phyloP scores from a whole-genome alignment of 2,329 filamentous ascomycete genomes.

The Beauveria scarabaeidicola region DNA sequence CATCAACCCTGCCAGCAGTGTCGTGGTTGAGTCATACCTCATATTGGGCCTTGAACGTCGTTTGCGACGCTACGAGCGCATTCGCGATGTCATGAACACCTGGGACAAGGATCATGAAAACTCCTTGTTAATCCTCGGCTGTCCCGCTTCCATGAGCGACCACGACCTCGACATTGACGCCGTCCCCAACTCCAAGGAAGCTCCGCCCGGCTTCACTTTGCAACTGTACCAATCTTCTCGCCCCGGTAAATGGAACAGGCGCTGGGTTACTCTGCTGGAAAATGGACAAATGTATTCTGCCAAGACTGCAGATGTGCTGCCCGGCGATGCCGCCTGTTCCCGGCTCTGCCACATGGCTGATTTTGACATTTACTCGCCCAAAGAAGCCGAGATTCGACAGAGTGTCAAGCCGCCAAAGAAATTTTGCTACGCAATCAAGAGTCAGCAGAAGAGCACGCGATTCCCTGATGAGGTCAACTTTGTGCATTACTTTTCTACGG shows the following conservation, averaged over 20 bases:
- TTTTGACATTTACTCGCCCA: conserved; percentile 83
- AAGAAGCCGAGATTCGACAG: conserved; percentile 56
- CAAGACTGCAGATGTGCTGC: conserved; percentile 57
- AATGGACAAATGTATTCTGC: conserved; percentile 65
- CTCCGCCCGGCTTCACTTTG: conserved; percentile 59
- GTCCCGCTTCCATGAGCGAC: conserved; percentile 45
- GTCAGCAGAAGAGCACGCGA: conserved; percentile 77
- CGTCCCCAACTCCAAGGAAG: conserved; percentile 48
- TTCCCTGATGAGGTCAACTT: conserved; percentile 79
- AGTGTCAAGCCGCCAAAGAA: conserved; percentile 77
- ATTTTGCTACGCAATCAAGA: conserved; percentile 81
- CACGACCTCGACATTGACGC: conserved; percentile 56
- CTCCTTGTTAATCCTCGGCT: conserved; percentile 57
- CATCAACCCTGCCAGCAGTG: conserved; percentile 55
- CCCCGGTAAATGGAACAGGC: conserved; percentile 82
- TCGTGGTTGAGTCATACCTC: conserved; percentile 71
- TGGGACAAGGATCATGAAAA: conserved; percentile 82
- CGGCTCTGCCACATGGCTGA: conserved; percentile 81
- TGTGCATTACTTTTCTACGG: conserved; percentile 84
- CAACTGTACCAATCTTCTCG: conserved; percentile 74
- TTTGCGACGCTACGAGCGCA: conserved; percentile 74
- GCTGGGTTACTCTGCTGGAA: conserved; percentile 62
- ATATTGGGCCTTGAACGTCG: conserved; percentile 73
- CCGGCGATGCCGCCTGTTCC: conserved; percentile 55
- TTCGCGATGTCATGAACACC: conserved; percentile 84